Base-by-base conservation (phyloP, 2,329 filamentous ascomycete species). In the Domatiomyces globalis region DNA sequence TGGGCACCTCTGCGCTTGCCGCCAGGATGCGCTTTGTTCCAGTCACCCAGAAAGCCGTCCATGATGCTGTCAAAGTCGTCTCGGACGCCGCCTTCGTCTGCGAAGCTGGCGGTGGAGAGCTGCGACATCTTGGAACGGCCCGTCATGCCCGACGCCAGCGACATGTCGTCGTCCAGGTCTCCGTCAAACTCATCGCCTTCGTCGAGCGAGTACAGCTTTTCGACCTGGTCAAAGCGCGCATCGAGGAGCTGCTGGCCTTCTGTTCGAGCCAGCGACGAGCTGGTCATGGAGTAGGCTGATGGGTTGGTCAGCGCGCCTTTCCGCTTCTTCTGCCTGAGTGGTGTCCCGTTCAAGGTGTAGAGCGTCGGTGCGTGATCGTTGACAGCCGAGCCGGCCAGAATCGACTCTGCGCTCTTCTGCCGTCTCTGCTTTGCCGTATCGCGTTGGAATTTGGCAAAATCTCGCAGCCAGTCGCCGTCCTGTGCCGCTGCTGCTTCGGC, bases 391-490 rank as follows among this genome's bases (percentile, higher is more conserved):
- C 67, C 65, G 1, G 67, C 68, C n/a, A 67, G 64, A 6, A 65
- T 63, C 12, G 66, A 63, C 10, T 63, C 68, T 15, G 66, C 62
- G 9, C 67, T 65, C 4, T 57, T 56, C 59, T 63, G 58, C 62
- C 64, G 62, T 6, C 54, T 52, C 6, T 63, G 60, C 29, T 67
- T 72, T n/a, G 20, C 45, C 52, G 69, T 68, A 54, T 89, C 86
- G 63, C 85, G 85, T 68, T 96, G 95, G 75, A 94, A 96, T 64
- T 92, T 87, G 61, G 86, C 85, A 71, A 95, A 96, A 62, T 95
- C 85, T 51, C 84, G 81, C 68, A 96, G 77, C 88, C 92, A 98
- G 60, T 86, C 84, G 54, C 87, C 84, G 51, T 85, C 81, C 15
- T 84, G 79, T 25, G 81, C 78, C 4, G 62, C 52, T 4, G 60